Evolutionary conservation across 2,329 filamentous ascomycete species (phyloP).

Genomic region (Ascosphaera apis): DNA sequence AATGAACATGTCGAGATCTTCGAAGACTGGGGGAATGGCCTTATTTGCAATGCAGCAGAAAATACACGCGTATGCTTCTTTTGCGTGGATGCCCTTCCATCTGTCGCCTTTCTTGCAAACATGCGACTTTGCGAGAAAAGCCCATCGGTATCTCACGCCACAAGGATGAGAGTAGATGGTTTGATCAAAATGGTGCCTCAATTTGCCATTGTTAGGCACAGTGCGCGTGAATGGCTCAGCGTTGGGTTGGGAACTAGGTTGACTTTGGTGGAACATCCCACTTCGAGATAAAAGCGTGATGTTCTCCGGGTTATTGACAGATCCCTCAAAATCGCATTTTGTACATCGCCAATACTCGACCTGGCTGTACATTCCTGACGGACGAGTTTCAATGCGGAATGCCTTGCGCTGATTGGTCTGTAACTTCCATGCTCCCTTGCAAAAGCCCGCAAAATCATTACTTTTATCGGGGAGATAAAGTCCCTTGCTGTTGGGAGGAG

Average conservation of each 20-base stretch:
- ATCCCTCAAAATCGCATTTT: constrained; percentile 22
- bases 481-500: neutral
- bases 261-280: neutral
- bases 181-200: neutral
- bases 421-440: constrained; percentile 22
- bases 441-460: constrained; percentile 19
- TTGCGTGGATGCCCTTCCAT: constrained; percentile 7
- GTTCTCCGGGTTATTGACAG: constrained; percentile 6
- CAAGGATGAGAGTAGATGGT: constrained; percentile 6
- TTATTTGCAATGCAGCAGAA: constrained; percentile 22
- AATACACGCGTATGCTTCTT: constrained; percentile 19
- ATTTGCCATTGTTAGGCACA: neutral
- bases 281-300: neutral
- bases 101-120: constrained; percentile 7
- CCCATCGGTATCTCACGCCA: constrained; percentile 23
- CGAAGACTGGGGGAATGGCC: constrained; percentile 14
- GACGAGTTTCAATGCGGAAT: constrained; percentile 10
- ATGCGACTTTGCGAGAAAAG: constrained; percentile 25
- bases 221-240: neutral
- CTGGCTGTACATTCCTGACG: constrained; percentile 11
- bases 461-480: constrained; percentile 14
- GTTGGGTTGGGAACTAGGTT: neutral
- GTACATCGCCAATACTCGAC: constrained; percentile 16
- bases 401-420: constrained; percentile 14
- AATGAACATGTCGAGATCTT: constrained; percentile 20